A percentile compares a stretch with the other conserved stretches of the same genome.
phyloP scores from a whole-genome alignment of 2,329 filamentous ascomycete genomes.

The Magnaporthiopsis rhizophila region DNA sequence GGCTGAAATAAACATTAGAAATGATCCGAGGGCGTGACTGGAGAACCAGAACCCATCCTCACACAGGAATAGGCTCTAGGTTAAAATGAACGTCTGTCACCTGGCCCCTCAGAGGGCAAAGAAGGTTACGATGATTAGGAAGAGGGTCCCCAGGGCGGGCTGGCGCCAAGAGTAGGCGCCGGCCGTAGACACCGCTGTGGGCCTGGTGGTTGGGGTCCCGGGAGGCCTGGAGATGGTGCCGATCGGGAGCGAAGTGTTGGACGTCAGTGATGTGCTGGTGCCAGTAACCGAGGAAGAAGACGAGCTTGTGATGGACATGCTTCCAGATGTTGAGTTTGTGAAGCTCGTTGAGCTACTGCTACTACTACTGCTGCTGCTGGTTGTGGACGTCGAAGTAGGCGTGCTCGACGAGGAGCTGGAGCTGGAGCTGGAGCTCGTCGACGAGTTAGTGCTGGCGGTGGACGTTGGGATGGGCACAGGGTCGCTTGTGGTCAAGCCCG shows the following conservation, averaged over 20 bases:
- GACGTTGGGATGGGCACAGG: conserved; percentile 7
- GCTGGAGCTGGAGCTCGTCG: neutral
- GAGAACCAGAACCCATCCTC: neutral
- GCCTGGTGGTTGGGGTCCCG: neutral
- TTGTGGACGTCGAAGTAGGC: neutral
- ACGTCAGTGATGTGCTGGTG: neutral
- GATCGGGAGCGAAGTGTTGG: neutral
- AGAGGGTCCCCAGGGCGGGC: neutral
- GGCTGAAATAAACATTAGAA: neutral
- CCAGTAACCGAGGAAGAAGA: neutral
- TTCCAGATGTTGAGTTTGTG: neutral
- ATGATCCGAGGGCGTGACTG: neutral
- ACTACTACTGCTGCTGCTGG: neutral
- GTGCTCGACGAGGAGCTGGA: neutral
- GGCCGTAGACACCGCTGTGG: neutral
- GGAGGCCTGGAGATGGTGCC: neutral
- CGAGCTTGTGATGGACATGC: neutral
- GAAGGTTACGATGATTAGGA: neutral
- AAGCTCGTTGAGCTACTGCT: neutral
- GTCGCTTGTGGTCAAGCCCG: neutral
- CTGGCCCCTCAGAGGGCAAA: neutral
- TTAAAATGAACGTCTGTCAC: neutral
- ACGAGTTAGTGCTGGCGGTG: neutral
- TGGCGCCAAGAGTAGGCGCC: neutral
- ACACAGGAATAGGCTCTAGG: neutral